Conservation (phyloP, 2,329 filamentous ascomycete species). For the Curvularia lunata region DNA sequence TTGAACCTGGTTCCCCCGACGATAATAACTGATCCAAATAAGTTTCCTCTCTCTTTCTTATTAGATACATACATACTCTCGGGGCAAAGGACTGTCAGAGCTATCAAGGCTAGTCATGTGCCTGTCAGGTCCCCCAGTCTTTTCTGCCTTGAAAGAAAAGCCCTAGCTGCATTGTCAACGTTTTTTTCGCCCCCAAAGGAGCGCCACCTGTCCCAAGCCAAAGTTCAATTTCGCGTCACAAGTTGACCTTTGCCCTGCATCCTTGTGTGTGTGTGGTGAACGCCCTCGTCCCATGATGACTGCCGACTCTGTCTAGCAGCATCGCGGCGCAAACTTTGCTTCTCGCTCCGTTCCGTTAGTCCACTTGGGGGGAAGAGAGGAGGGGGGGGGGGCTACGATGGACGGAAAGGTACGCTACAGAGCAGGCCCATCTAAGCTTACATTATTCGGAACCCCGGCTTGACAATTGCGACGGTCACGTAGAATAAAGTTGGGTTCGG, state of each 20-base stretch:
- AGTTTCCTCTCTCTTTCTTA: neutral
- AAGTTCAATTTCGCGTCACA: neutral
- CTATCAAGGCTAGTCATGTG: neutral
- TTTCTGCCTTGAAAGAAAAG: neutral
- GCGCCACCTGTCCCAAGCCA: neutral
- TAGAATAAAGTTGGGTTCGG: neutral
- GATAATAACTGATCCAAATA: neutral
- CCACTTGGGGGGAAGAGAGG: too few species aligned
- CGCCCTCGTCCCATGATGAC: slow-evolving; percentile 1
- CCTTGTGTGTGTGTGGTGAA: neutral
- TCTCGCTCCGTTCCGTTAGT: slow-evolving; percentile 13
- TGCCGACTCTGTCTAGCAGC: slow-evolving; percentile 1
- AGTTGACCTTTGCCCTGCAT: slow-evolving; percentile 7
- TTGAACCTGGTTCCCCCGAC: slow-evolving; percentile 1
- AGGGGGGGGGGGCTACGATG: neutral
- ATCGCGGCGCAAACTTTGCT: slow-evolving; percentile 2
- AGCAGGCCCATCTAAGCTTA: neutral
- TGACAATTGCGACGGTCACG: neutral
- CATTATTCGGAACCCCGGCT: neutral
- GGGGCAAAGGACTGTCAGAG: neutral
- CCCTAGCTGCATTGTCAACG: neutral
- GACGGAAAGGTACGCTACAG: slow-evolving; percentile 6
- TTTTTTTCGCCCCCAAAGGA: neutral
- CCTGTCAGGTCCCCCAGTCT: neutral
- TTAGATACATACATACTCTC: neutral